Evolutionary conservation across 345 rosid species (phyloP), one percentile per base, ranked within the genome.

Genomic region (Carallia pectinifolia): DNA sequence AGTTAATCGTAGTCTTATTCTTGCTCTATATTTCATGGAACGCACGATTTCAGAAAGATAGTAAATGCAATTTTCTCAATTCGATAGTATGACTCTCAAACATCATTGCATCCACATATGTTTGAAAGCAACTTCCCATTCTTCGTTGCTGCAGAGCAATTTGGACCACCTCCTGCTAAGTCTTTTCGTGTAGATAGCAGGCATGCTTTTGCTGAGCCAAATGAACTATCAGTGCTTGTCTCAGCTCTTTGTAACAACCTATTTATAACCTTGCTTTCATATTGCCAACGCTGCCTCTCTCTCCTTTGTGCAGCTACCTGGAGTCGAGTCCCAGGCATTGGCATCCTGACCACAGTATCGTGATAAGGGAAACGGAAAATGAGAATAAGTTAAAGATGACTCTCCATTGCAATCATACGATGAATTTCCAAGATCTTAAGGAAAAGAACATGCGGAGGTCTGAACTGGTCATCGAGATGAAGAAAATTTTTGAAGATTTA

Each of bases 361-460:
- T 84, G 64, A 84, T 90, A 68, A 79, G 68, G 74, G 89, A 83
- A 23, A 90, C 85, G 30, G 88, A 85, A 79, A 76, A 84, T 33
- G 64, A 82, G 53, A 84, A 76, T 80, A 85, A 77, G 77, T 56
- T 90, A 64, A 77, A 77, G 61, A 61, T 88, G 71, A 86, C 67
- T 64, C 71, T 88, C 23, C 47, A 64, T 4, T 50, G 81, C 33
- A 52, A 8, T 18, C 93, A 86, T 75, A 85, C 80, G 4, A 79
- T 86, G 66, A 90, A 81, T 74, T 88, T 88, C 72, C 96, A 90
- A 64, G 74, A 82, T 4, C 81, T 19, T 0, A 71, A 29, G 18
- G 90, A 82, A 85, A 90, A 81, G 84, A 81, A 64, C 79, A 17
- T 58, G 12, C 79, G 93, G 52, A 80, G 84, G 79, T 84, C 85